These are phyloP conservation scores for Barnettozyma siamensis DNA, from an alignment of 805 yeast species.

Conservation along the genomic window DNA sequence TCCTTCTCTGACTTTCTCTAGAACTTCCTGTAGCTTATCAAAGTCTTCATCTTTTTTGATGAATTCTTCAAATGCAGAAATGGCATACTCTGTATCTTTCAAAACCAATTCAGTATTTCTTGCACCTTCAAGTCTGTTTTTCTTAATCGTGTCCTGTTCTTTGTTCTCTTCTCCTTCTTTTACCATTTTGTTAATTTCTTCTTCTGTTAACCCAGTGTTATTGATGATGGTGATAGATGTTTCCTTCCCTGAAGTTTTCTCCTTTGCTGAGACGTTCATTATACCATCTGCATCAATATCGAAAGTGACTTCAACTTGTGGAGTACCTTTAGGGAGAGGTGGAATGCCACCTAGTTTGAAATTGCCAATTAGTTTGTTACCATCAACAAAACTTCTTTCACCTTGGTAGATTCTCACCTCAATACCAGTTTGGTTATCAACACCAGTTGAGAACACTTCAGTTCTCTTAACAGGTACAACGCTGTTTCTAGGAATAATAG, in stretches of 20 bases:
- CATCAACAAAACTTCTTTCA: slow-evolving; percentile 71
- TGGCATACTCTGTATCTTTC: slow-evolving; percentile 84
- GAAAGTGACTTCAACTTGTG: slow-evolving; percentile 72
- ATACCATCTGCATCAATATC: slow-evolving; percentile 81
- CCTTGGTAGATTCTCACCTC: slow-evolving; percentile 78
- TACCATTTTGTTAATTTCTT: slow-evolving; percentile 58
- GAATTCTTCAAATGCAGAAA: slow-evolving; percentile 55
- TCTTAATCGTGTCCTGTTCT: slow-evolving; percentile 52
- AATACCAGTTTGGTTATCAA: slow-evolving; percentile 81
- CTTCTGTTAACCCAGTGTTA: slow-evolving; percentile 62
- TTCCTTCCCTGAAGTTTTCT: slow-evolving; percentile 71
- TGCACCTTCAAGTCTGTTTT: slow-evolving; percentile 64
- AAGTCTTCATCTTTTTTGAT: slow-evolving; percentile 49
- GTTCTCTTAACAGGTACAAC: slow-evolving; percentile 73
- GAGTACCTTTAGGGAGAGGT: slow-evolving; percentile 71
- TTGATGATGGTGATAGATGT: slow-evolving; percentile 71
- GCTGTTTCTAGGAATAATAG: slow-evolving; percentile 70
- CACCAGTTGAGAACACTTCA: slow-evolving; percentile 73
- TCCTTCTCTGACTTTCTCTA: slow-evolving; percentile 54
- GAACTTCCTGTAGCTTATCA: slow-evolving; percentile 37
- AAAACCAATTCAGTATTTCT: slow-evolving; percentile 73
- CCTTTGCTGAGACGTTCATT: slow-evolving; percentile 76
- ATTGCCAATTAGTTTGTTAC: slow-evolving; percentile 71
- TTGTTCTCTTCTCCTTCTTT: slow-evolving; percentile 61
- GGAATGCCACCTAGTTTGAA: slow-evolving; percentile 70